Base-by-base conservation (phyloP, 176 grass and related monocot genomes). In the Tuctoria greenei region DNA sequence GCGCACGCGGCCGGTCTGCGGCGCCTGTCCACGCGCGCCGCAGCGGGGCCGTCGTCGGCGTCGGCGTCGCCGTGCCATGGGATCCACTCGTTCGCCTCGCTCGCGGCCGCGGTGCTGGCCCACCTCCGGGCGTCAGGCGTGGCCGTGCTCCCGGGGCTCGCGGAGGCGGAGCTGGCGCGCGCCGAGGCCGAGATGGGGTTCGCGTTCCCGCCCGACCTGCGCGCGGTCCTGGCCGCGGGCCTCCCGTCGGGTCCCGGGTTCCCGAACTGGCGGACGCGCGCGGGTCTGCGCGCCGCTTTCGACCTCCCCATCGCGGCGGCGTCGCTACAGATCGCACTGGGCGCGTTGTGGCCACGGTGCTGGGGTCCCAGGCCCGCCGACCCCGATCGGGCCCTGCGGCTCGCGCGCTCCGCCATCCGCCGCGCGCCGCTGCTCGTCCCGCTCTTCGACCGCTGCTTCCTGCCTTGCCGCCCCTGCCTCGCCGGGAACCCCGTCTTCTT, bases 401-500 rank as follows among this genome's bases (percentile, higher is more conserved):
- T 80, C 0, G 92, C 92, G 3, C 86, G 92, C 28, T 40, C 88
- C 13, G 86, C 92, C 63, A 78, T 95, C 38, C 83, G 92, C n/a
- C 83, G 86, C 4, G 77, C 92, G 21, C 92, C 92, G 28, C 77
- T 95, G 12, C 86, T 95, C 68, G 66, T 91, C 12, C 92, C 92
- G 6, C 77, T 95, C 43, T 91, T 91, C 50, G 88, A 91, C 26
- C 73, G 92, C 0, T 91, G 92, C 73, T 95, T 91, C 61, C 57
- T 95, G 20, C 92, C 92, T 1, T 95, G 88, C 73, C 81, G 72
- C 0, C 92, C 92, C 11, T 79, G 74, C 62, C 86, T 95, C 10
- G 92, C 92, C 0, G 92, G 92, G 0, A 95, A 95, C 71, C 92
- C 92, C 1, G 88, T 95, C 8, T 95, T 95, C 92, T 91, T 79